Conservation (phyloP, 306 rosid species). For the Notholithocarpus densiflorus region DNA sequence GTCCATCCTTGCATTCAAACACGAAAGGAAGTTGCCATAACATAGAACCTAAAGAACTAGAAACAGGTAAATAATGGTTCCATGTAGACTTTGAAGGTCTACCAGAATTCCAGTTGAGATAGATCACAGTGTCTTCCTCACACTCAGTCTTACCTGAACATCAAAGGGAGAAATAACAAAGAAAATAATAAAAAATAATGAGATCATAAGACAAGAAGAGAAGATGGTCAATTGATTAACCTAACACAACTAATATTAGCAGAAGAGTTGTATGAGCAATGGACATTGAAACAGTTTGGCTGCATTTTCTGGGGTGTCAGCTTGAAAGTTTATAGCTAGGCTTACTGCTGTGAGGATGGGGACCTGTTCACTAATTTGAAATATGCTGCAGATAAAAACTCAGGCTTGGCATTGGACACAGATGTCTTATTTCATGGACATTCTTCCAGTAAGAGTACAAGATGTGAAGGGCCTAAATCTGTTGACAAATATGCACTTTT, state of each 20-base stretch:
- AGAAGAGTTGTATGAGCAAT: background rate
- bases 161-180: background rate
- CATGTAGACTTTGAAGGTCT: background rate
- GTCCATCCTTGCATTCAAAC: constrained; percentile 13
- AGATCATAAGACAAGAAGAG: background rate
- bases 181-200: background rate
- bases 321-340: background rate
- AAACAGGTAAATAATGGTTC: constrained; percentile 37
- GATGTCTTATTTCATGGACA: constrained; percentile 21
- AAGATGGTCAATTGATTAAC: background rate
- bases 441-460: constrained; percentile 30
- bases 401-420: constrained; percentile 21
- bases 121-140: constrained; percentile 7
- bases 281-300: constrained; percentile 9
- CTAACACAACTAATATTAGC: background rate
- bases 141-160: constrained; percentile 5
- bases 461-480: constrained; percentile 29
- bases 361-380: constrained; percentile 8
- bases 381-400: constrained; percentile 39
- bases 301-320: background rate
- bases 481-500: constrained; percentile 42
- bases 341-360: constrained; percentile 8
- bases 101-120: background rate
- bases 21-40: constrained; percentile 16
- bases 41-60: constrained; percentile 21